phyloP scores from a whole-genome alignment of 2,329 filamentous ascomycete species.

The Sporothrix mexicana region DNA sequence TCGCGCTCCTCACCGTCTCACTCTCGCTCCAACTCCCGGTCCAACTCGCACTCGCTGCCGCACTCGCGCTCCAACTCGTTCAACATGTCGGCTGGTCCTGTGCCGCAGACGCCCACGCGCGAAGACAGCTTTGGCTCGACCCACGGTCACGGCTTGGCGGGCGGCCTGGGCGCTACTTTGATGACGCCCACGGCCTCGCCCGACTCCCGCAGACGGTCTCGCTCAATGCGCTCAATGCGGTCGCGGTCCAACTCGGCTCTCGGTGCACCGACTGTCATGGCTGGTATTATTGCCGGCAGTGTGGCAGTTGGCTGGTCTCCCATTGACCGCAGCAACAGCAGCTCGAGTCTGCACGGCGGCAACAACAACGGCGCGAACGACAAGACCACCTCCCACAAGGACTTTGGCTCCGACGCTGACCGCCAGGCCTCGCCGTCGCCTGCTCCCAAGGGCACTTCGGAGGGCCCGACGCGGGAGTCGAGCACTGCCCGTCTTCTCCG shows the following conservation, averaged over 20 bases:
- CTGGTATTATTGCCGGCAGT: conserved; percentile 79
- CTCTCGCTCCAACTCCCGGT: conserved; percentile 68
- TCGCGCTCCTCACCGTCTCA: conserved; percentile 66
- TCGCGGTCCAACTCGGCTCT: conserved; percentile 73
- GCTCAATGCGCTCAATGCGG: conserved; percentile 60
- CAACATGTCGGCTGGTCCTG: conserved; percentile 14
- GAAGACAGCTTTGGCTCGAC: conserved; percentile 56
- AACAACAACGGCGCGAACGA: not conserved
- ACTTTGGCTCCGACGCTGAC: conserved; percentile 13
- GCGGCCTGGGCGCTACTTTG: not conserved
- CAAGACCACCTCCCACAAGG: conserved; percentile 16
- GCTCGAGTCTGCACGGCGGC: conserved; percentile 32
- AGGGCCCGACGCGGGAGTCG: conserved; percentile 27
- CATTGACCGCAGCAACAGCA: conserved; percentile 56
- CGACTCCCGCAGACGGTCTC: conserved; percentile 68
- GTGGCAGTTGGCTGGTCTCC: conserved; percentile 80
- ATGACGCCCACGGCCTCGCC: conserved; percentile 54
- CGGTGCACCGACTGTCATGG: conserved; percentile 78
- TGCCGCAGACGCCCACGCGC: conserved; percentile 62
- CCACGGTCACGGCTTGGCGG: conserved; percentile 30
- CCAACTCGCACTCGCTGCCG: conserved; percentile 60
- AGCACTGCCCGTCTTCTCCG: conserved; percentile 29
- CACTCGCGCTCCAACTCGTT: conserved; percentile 65
- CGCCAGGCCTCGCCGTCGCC: conserved; percentile 16
- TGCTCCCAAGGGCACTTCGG: not conserved